Conservation (phyloP, 176 grass and related monocot species). For the Oryza brachyantha region DNA sequence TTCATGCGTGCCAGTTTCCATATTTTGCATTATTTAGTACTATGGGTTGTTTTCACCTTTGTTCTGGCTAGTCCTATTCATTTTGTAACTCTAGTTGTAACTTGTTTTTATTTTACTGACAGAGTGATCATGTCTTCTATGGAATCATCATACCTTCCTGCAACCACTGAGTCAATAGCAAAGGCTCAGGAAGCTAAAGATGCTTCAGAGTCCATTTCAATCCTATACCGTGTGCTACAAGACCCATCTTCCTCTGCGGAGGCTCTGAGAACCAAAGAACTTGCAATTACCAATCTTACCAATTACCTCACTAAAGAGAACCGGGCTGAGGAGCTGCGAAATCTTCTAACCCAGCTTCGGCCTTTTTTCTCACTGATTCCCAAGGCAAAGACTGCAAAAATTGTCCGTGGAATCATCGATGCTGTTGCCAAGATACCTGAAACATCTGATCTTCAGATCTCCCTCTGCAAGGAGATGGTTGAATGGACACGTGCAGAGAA, state of each 20-base stretch:
- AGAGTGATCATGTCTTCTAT: conserved; percentile 29
- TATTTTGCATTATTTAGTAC: not conserved
- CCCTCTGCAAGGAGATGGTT: conserved; percentile 88
- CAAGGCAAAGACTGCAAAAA: conserved; percentile 92
- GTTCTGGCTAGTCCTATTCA: not conserved
- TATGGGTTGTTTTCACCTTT: not conserved
- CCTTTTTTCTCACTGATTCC: conserved; percentile 80
- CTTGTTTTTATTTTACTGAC: not conserved
- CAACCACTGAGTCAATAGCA: conserved; percentile 67
- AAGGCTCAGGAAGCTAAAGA: conserved; percentile 61
- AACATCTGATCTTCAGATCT: conserved; percentile 78
- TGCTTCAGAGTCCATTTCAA: conserved; percentile 64
- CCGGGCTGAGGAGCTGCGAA: conserved; percentile 63
- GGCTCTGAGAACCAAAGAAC: conserved; percentile 75
- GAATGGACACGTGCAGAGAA: conserved; percentile 88
- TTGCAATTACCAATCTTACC: conserved; percentile 75
- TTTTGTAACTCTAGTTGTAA: not conserved
- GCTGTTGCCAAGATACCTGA: conserved; percentile 74
- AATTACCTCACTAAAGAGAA: conserved; percentile 74
- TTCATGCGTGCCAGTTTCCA: not conserved
- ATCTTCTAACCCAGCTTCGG: conserved; percentile 76
- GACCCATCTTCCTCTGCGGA: conserved; percentile 71
- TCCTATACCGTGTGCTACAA: conserved; percentile 67
- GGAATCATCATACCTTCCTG: conserved; percentile 37
- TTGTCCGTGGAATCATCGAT: conserved; percentile 78